Evolutionary conservation across 2,329 filamentous ascomycete species (phyloP).

Genomic region (Trichoderma gracile): DNA sequence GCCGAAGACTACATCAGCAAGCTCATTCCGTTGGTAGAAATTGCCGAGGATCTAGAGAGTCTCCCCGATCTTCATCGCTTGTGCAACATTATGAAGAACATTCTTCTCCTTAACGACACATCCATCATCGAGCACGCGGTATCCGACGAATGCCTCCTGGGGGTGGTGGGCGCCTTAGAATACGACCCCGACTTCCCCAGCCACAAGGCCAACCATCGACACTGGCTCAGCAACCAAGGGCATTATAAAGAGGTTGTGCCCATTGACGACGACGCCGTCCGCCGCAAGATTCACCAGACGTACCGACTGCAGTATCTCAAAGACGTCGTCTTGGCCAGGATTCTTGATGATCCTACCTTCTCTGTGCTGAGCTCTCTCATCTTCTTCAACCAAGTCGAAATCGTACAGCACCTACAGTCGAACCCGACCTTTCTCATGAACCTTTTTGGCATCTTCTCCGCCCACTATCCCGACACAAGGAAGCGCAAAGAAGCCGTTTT

Average conservation of each 20-base stretch:
- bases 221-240: constrained; percentile 84
- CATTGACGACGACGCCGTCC: constrained; percentile 79
- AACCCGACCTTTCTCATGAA: constrained; percentile 79
- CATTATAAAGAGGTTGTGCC: constrained; percentile 95
- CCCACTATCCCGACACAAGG: constrained; percentile 62
- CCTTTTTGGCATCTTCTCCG: constrained; percentile 81
- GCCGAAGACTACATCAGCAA: constrained; percentile 84
- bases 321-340: constrained; percentile 94
- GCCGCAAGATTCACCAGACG: constrained; percentile 91
- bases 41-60: constrained; percentile 90
- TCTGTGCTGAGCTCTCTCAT: constrained; percentile 96
- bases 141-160: constrained; percentile 82
- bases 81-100: constrained; percentile 97
- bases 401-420: constrained; percentile 88
- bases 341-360: constrained; percentile 96
- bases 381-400: constrained; percentile 98
- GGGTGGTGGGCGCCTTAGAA: constrained; percentile 92
- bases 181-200: constrained; percentile 98
- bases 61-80: constrained; percentile 82
- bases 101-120: constrained; percentile 93
- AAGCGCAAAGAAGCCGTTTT: constrained; percentile 91
- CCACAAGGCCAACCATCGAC: constrained; percentile 95
- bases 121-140: constrained; percentile 93
- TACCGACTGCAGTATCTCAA: constrained; percentile 96
- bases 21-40: constrained; percentile 79